Evolutionary conservation across 352 stramenopile species (phyloP).

Genomic region (Phytophthora litchii): DNA sequence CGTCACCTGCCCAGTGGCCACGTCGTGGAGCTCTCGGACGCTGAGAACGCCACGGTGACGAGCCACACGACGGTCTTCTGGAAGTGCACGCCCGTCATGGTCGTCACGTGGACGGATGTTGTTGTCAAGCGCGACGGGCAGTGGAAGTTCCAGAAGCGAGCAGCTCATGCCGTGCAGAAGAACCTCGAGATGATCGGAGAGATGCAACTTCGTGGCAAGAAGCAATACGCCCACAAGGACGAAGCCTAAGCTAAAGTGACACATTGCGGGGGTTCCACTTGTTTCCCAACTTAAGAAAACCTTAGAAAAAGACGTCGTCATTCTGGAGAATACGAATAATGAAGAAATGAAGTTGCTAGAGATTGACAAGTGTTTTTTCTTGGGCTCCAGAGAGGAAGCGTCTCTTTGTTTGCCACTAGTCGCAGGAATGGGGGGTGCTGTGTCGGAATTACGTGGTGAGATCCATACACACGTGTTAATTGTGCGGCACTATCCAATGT

Average conservation of each 20-base stretch:
- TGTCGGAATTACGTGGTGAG: constrained; percentile 68
- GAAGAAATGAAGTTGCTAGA: neutral
- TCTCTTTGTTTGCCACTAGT: constrained; percentile 20
- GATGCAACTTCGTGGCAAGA: constrained; percentile 90
- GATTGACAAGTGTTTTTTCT: neutral
- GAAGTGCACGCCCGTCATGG: constrained; percentile 86
- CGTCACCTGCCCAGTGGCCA: constrained; percentile 83
- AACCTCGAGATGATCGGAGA: constrained; percentile 90
- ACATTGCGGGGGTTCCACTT: neutral
- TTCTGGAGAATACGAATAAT: constrained; percentile 31
- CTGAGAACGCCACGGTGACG: constrained; percentile 56
- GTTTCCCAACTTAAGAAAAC: constrained; percentile 12
- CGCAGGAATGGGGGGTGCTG: constrained; percentile 61
- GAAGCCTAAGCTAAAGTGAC: constrained; percentile 30
- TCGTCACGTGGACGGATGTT: constrained; percentile 81
- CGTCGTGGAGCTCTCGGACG: constrained; percentile 69
- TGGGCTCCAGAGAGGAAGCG: constrained; percentile 5
- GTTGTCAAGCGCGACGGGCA: constrained; percentile 76
- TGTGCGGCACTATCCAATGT: constrained; percentile 56
- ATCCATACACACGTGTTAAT: constrained; percentile 73
- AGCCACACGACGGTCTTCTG: constrained; percentile 82
- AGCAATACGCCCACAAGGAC: constrained; percentile 83
- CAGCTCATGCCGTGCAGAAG: constrained; percentile 84
- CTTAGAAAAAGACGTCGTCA: constrained; percentile 31
- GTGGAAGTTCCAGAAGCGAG: constrained; percentile 78